Evolutionary conservation across 306 rosid species (phyloP), one percentile per base, ranked within the genome.

Genomic region (Alnus glutinosa): DNA sequence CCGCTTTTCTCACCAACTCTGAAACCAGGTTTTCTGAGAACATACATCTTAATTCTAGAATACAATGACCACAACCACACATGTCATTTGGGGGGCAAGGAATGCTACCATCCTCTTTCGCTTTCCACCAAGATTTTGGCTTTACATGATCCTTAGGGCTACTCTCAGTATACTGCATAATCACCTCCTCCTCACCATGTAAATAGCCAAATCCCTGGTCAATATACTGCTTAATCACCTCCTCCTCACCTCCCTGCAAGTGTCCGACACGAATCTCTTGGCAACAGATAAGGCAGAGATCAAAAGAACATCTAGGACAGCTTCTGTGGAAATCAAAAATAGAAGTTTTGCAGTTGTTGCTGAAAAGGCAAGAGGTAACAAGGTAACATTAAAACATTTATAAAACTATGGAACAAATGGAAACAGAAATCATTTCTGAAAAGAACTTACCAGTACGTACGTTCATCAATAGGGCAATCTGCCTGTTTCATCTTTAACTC

Each of bases 261-360:
- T 84, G 48, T 13, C 95, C 97, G 37, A 79, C 81, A 57, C 91
- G 88, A 74, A 94, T 89, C 86, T 94, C 98, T n/a, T 59, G 74
- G 75, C 98, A 94, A 88, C 98, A 94, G 54, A 52, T 69, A 11
- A 94, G 89, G 78, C 97, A 94, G 39, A 94, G 88, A 84, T 94
- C 98, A 66, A 89, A 91, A 10, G 88, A 72, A 79, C 98, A 94
- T 42, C 18, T 54, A 61, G 80, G 73, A 71, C 98, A 94, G 80
- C 87, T 94, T 87, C 97, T 80, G 73, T 92, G 95, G 78, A 78
- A 87, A 88, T 92, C 92, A 81, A 87, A 87, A 81, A 94, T 92
- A 6, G 98, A 94, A 0, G 97, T 91, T 71, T 58, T 91, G 89
- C 98, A 94, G 69, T 88, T 86, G 87, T 91, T 83, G 70, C 98